Evolutionary conservation across 495 filamentous ascomycete species (phyloP), one percentile per base, ranked within the genome.

Genomic region (Entonaema liquescens): DNA sequence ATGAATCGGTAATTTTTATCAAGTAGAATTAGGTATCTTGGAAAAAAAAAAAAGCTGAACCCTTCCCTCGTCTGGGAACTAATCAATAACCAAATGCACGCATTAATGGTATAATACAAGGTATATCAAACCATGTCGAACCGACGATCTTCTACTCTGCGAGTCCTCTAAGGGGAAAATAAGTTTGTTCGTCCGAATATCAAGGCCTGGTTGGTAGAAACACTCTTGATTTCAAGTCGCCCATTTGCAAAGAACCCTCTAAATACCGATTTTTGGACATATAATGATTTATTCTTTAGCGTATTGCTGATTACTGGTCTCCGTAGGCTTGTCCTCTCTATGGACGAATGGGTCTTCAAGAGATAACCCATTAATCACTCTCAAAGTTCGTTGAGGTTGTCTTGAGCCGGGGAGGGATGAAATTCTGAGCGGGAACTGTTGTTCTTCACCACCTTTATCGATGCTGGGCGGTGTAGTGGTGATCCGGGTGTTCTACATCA

Each of bases 401-500:
- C 3, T 38, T 9, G 26, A 57, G 47, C 47, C 8, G 12, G 54
- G 31, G 25, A 44, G 57, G 36, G 49, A 64, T 19, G 44, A 57
- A 9, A 21, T 59, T 53, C 57, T 49, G 9, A n/a, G 15, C 47
- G 28, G 29, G 28, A 33, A 21, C 29, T 33, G 36, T 33, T 56
- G 26, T 54, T 60, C 33, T 28, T 50, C n/a, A 23, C 28, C 52
- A 23, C 15, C 26, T 47, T 42, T 36, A 44, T 38, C 6, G 8
- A 49, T 19, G 60, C 15, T 13, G 58, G 61, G 56, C 8, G 36
- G 23, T 26, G 60, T 35, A 44, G 73, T 59, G n/a, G 59, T 66
- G 68, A 42, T 53, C 75, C 65, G 65, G 44, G 60, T 38, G 56
- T 70, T 63, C 74, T 78, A 97, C 93, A 97, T 96, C 55, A 97